Percentiles rank a stretch among this genome's conserved stretches.
phyloP scores from a whole-genome alignment of 1,284 basidiomycete species.

The Hypsizygus ulmarius region DNA sequence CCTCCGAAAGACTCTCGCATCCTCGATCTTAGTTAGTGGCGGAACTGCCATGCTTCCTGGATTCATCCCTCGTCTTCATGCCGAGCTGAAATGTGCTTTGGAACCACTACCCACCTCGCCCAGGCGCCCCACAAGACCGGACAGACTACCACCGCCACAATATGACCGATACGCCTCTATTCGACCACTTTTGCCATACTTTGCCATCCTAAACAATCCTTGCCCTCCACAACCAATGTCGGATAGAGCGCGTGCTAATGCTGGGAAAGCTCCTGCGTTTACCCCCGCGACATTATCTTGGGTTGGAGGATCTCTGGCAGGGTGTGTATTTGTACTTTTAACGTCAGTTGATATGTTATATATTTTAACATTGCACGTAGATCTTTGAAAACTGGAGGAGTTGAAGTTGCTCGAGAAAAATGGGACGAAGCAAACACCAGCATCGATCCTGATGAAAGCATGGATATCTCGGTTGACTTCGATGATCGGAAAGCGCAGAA shows the following conservation, averaged over 20 bases:
- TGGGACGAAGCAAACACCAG: slow-evolving; percentile 73
- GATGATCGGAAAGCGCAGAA: slow-evolving; percentile 38
- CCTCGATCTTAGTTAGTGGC: slow-evolving; percentile 81
- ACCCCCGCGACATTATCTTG: slow-evolving; percentile 77
- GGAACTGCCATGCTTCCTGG: slow-evolving; percentile 92
- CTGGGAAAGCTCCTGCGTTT: slow-evolving; percentile 85
- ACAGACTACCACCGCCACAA: slow-evolving; percentile 41
- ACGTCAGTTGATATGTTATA: slow-evolving; percentile 1
- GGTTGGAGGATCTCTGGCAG: slow-evolving; percentile 92
- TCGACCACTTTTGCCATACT: slow-evolving; percentile 63
- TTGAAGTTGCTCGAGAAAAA: slow-evolving; percentile 77
- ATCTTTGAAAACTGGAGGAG: slow-evolving; percentile 79
- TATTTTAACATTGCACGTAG: slow-evolving; percentile 24
- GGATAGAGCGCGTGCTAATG: slow-evolving; percentile 50
- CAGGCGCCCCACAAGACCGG: slow-evolving; percentile 36
- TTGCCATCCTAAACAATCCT: slow-evolving; percentile 86
- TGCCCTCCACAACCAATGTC: slow-evolving; percentile 45
- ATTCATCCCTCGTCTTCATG: slow-evolving; percentile 83
- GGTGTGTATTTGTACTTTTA: slow-evolving; percentile 49
- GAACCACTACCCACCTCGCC: slow-evolving; percentile 36
- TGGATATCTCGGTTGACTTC: slow-evolving; percentile 37
- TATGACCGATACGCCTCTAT: slow-evolving; percentile 75
- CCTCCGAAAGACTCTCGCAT: slow-evolving; percentile 76
- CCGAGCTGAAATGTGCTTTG: slow-evolving; percentile 67
- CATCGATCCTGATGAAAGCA: slow-evolving; percentile 42